A percentile compares a stretch with the other conserved stretches of the same genome.
Evolutionary conservation across 768 basidiomycete species (phyloP).

Genomic region (Phylloporus sp.): DNA sequence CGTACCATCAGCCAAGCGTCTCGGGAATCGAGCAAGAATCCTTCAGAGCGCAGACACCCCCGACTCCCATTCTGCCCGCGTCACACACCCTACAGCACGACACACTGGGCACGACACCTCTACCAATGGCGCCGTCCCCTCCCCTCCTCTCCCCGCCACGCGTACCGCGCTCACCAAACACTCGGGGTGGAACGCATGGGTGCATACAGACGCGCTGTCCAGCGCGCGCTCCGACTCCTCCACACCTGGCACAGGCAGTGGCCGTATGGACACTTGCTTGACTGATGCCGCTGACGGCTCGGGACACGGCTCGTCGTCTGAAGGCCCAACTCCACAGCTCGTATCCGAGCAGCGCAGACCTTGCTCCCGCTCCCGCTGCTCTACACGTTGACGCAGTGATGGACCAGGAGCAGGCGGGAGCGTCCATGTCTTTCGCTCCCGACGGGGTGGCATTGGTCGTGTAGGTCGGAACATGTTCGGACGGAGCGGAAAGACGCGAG

Average conservation of each 20-base stretch:
- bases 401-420: constrained; percentile 62
- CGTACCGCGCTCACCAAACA: constrained; percentile 70
- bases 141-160: constrained; percentile 57
- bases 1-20: constrained; percentile 1
- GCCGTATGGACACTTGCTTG: constrained; percentile 25
- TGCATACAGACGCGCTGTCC: constrained; percentile 38
- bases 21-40: background rate
- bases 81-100: constrained; percentile 56
- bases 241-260: constrained; percentile 4
- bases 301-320: constrained; percentile 62
- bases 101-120: constrained; percentile 78
- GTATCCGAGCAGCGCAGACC: constrained; percentile 70
- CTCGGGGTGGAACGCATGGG: constrained; percentile 66
- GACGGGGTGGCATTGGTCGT: constrained; percentile 24
- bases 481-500: constrained; percentile 14
- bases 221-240: constrained; percentile 14
- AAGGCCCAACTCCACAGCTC: constrained; percentile 72
- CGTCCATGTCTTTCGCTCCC: constrained; percentile 49
- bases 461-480: constrained; percentile 24
- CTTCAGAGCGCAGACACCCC: constrained; percentile 35
- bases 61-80: constrained; percentile 57
- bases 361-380: constrained; percentile 66
- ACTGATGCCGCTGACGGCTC: constrained; percentile 19
- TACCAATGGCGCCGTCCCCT: constrained; percentile 39
- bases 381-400: constrained; percentile 70